Conservation (phyloP, 1,284 basidiomycete species). For the Chondrostereum purpureum region DNA sequence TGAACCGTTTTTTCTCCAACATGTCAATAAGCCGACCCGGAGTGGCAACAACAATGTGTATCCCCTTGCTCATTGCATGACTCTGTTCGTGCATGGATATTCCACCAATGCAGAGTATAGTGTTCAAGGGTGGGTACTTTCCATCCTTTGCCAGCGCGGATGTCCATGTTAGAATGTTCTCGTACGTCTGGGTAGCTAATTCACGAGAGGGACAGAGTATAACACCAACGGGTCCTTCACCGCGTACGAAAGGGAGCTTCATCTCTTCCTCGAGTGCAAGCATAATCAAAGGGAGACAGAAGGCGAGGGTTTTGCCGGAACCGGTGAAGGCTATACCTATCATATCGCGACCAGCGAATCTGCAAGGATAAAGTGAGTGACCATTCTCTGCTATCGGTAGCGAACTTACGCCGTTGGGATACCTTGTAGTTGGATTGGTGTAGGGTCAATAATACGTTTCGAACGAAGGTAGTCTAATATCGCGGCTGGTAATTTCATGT, state of each 20-base stretch:
- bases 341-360: slow-evolving; percentile 86
- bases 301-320: slow-evolving; percentile 87
- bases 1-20: slow-evolving; percentile 90
- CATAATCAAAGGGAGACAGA: slow-evolving; percentile 94
- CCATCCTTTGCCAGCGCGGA: slow-evolving; percentile 73
- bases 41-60: slow-evolving; percentile 96
- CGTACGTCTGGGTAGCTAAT: slow-evolving; percentile 92
- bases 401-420: slow-evolving; percentile 82
- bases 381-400: slow-evolving; percentile 10
- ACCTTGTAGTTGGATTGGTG: slow-evolving; percentile 97
- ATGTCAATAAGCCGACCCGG: slow-evolving; percentile 96
- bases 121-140: slow-evolving; percentile 80
- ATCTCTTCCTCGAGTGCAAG: slow-evolving; percentile 88
- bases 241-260: slow-evolving; percentile 83
- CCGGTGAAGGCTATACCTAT: slow-evolving; percentile 97
- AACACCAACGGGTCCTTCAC: slow-evolving; percentile 94
- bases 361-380: slow-evolving; percentile 26
- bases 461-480: slow-evolving; percentile 79
- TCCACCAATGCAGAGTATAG: slow-evolving; percentile 92
- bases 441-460: slow-evolving; percentile 83
- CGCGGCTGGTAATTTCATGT: slow-evolving; percentile 94
- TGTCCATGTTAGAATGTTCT: slow-evolving; percentile 87
- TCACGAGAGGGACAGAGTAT: slow-evolving; percentile 95
- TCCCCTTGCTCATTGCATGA: slow-evolving; percentile 82
- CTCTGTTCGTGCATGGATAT: slow-evolving; percentile 97